Conservation (phyloP, 176 grass and related monocot species). For the Musa beccarii region DNA sequence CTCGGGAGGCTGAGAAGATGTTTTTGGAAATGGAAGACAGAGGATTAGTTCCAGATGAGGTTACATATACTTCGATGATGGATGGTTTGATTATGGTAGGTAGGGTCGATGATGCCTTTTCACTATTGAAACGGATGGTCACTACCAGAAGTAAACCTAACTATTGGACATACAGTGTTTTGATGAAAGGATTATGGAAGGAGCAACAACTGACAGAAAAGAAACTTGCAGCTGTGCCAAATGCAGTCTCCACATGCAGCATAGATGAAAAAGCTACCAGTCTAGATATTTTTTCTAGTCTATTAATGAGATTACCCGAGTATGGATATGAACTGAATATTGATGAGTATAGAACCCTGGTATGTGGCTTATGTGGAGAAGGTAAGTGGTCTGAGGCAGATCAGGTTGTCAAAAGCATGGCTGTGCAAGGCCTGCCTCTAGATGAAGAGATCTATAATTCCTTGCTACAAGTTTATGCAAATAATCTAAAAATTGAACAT, state of each 20-base stretch:
- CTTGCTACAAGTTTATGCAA: slow-evolving; percentile 32
- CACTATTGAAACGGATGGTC: slow-evolving; percentile 38
- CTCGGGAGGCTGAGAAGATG: slow-evolving; percentile 41
- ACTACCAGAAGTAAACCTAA: slow-evolving; percentile 37
- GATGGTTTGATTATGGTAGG: slow-evolving; percentile 40
- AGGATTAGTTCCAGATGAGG: slow-evolving; percentile 42
- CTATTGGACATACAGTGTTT: slow-evolving; percentile 37
- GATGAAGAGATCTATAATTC: slow-evolving; percentile 41
- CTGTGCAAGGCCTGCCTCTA: slow-evolving; percentile 30
- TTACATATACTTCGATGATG: slow-evolving; percentile 48
- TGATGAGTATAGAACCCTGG: slow-evolving; percentile 33
- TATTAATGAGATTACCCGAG: slow-evolving; percentile 42
- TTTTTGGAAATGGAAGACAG: slow-evolving; percentile 37
- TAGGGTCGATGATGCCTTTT: slow-evolving; percentile 39
- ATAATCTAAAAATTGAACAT: slow-evolving; percentile 38
- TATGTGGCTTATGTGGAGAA: slow-evolving; percentile 41
- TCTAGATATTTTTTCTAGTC: slow-evolving; percentile 23
- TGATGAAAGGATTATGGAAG: slow-evolving; percentile 50
- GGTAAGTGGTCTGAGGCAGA: slow-evolving; percentile 50
- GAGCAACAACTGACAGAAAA: slow-evolving; percentile 32
- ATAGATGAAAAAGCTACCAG: slow-evolving; percentile 27
- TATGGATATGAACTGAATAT: slow-evolving; percentile 26
- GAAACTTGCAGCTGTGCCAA: slow-evolving; percentile 35
- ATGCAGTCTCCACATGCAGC: slow-evolving; percentile 21
- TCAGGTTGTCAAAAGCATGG: slow-evolving; percentile 39